A percentile compares a stretch with the other conserved stretches of the same genome.
phyloP scores from a whole-genome alignment of 192 early-diverging fungal species.

The Endogone sp. region DNA sequence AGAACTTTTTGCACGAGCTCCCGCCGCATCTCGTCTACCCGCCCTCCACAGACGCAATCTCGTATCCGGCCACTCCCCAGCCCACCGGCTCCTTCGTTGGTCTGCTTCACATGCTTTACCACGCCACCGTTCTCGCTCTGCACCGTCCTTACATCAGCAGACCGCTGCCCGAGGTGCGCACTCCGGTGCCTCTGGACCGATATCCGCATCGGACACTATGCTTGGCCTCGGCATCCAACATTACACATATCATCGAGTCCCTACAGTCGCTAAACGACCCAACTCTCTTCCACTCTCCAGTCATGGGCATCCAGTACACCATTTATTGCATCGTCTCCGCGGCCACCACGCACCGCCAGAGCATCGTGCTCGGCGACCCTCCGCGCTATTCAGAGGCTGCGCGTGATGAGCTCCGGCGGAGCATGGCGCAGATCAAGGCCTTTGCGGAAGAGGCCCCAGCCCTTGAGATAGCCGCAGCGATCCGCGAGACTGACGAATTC shows the following conservation, averaged over 20 bases:
- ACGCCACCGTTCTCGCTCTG: conserved; percentile 42
- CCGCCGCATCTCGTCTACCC: conserved; percentile 23
- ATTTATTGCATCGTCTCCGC: conserved; percentile 49
- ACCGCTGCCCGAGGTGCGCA: conserved; percentile 8
- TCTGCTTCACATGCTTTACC: conserved; percentile 53
- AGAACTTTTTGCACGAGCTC: conserved; percentile 28
- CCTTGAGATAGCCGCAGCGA: neutral
- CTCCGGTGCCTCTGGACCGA: neutral
- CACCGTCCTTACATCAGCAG: conserved; percentile 41
- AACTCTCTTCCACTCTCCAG: conserved; percentile 34
- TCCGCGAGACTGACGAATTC: conserved; percentile 7
- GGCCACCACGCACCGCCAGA: conserved; percentile 39
- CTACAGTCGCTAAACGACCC: conserved; percentile 31
- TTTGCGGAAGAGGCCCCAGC: conserved; percentile 8
- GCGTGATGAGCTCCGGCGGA: conserved; percentile 7
- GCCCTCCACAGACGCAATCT: conserved; percentile 17
- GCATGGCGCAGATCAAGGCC: conserved; percentile 11
- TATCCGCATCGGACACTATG: conserved; percentile 31
- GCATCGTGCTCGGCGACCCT: conserved; percentile 2
- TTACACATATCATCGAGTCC: conserved; percentile 42
- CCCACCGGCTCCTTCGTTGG: conserved; percentile 37
- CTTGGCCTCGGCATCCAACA: conserved; percentile 44
- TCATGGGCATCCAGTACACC: conserved; percentile 46
- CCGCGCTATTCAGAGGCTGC: conserved; percentile 3
- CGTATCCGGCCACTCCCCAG: conserved; percentile 25